These are phyloP conservation scores for Candida rishiriensis DNA, from an alignment of 805 yeast species.

Conservation along the genomic window DNA sequence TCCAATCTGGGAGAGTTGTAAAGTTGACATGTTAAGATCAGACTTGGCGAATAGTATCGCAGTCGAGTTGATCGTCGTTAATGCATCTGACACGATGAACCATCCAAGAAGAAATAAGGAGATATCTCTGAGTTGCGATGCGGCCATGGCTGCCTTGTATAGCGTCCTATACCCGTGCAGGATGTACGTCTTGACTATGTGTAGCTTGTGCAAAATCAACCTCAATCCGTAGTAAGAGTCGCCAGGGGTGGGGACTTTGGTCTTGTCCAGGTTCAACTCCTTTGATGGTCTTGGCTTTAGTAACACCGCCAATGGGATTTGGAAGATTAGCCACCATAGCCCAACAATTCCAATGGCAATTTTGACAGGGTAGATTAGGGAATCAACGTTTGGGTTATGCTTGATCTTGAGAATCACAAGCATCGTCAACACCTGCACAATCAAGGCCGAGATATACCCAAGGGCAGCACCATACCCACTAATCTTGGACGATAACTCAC, in stretches of 20 bases:
- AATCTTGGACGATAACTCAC: constrained; percentile 43
- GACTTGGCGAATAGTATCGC: constrained; percentile 74
- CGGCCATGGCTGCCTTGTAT: constrained; percentile 51
- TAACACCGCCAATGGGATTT: constrained; percentile 50
- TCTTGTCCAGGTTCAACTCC: constrained; percentile 23
- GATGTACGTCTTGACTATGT: constrained; percentile 32
- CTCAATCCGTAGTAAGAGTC: constrained; percentile 8
- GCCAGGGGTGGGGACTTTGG: constrained; percentile 6
- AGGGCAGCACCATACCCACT: constrained; percentile 69
- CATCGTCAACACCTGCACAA: constrained; percentile 62
- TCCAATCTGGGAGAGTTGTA: constrained; percentile 61
- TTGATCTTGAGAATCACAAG: constrained; percentile 29
- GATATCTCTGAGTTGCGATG: constrained; percentile 58
- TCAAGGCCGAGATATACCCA: constrained; percentile 65
- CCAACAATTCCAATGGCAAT: constrained; percentile 63
- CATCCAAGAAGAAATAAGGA: constrained; percentile 64
- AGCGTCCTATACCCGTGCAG: constrained; percentile 62
- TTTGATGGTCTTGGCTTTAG: constrained; percentile 44
- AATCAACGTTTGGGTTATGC: constrained; percentile 17
- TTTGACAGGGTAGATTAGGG: constrained; percentile 41
- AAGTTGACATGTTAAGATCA: constrained; percentile 63
- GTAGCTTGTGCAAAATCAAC: constrained; percentile 9
- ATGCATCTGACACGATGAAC: constrained; percentile 72
- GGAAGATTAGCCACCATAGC: constrained; percentile 73
- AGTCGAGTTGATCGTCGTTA: constrained; percentile 75